Evolutionary conservation across 441 rosid species (phyloP).

Genomic region (Lepidium campestre): DNA sequence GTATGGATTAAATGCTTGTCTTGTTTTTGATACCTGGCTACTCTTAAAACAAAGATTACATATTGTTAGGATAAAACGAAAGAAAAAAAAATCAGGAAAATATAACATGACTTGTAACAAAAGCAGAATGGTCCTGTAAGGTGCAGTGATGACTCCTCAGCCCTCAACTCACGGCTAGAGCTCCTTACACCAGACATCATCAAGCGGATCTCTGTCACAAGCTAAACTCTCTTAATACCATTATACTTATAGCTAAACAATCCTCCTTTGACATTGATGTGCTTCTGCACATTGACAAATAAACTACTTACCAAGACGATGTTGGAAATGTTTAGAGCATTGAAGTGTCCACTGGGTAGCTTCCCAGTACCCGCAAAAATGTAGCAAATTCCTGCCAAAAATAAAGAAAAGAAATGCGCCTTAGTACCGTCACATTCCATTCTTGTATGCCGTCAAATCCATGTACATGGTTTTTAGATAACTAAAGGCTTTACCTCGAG

Average conservation of each 20-base stretch:
- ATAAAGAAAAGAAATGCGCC: neutral
- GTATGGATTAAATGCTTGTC: neutral
- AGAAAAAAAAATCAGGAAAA: neutral
- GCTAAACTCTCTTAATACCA: neutral
- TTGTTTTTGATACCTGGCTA: neutral
- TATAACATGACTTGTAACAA: neutral
- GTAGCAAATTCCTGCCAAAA: conserved; percentile 82
- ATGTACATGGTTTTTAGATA: conserved; percentile 2
- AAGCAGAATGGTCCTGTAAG: neutral
- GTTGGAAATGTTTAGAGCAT: conserved; percentile 32
- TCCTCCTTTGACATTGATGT: neutral
- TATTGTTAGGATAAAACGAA: neutral
- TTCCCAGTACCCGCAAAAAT: conserved; percentile 89
- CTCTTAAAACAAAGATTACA: neutral
- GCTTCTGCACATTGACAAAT: neutral
- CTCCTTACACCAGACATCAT: neutral
- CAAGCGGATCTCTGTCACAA: conserved; percentile 1
- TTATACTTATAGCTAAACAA: neutral
- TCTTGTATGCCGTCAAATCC: neutral
- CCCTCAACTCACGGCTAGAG: neutral
- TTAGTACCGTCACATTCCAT: neutral
- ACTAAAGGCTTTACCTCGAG: conserved; percentile 46
- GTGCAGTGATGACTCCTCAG: neutral
- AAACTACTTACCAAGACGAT: conserved; percentile 1
- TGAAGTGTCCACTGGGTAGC: conserved; percentile 85